Percentiles rank a stretch among this genome's conserved stretches.
phyloP scores from a whole-genome alignment of 1,284 basidiomycete genomes.

The Ustilago crameri region DNA sequence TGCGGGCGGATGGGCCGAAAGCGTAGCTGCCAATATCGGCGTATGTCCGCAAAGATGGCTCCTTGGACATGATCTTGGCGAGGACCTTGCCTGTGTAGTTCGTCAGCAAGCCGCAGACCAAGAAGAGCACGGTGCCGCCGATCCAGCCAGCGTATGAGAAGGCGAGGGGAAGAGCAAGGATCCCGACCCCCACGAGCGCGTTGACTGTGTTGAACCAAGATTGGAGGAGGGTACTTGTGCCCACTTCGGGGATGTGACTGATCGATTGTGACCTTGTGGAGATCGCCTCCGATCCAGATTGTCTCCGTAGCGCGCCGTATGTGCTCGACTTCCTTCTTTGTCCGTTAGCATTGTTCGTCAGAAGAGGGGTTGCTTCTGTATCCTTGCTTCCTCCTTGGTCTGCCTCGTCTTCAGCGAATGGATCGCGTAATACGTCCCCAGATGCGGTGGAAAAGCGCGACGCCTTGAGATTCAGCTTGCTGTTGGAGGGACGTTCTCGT shows the following conservation, averaged over 20 bases:
- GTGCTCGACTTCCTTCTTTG: constrained; percentile 13
- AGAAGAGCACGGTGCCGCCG: constrained; percentile 55
- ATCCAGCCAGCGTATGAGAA: constrained; percentile 62
- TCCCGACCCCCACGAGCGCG: constrained; percentile 64
- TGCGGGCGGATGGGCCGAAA: constrained; percentile 59
- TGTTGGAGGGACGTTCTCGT: constrained; percentile 21
- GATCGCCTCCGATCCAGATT: constrained; percentile 22
- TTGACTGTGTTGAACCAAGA: constrained; percentile 68
- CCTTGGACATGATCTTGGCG: constrained; percentile 62
- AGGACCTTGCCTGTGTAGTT: constrained; percentile 67
- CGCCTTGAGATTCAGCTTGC: constrained; percentile 18
- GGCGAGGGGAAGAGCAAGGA: constrained; percentile 64
- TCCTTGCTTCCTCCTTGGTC: constrained; percentile 7
- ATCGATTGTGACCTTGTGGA: constrained; percentile 20
- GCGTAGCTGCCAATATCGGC: constrained; percentile 66
- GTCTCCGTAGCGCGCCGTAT: constrained; percentile 16
- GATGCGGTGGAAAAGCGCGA: constrained; percentile 23
- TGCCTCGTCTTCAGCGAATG: constrained; percentile 31
- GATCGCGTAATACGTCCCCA: constrained; percentile 44
- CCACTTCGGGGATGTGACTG: constrained; percentile 22
- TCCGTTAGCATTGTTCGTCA: not conserved
- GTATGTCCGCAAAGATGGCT: constrained; percentile 62
- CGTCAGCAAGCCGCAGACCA: constrained; percentile 61
- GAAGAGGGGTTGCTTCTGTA: constrained; percentile 15
- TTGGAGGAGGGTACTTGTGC: constrained; percentile 61